These are phyloP conservation scores for Zymoseptoria tritici DNA, from an alignment of 2,329 filamentous ascomycete species.

Conservation along the genomic window DNA sequence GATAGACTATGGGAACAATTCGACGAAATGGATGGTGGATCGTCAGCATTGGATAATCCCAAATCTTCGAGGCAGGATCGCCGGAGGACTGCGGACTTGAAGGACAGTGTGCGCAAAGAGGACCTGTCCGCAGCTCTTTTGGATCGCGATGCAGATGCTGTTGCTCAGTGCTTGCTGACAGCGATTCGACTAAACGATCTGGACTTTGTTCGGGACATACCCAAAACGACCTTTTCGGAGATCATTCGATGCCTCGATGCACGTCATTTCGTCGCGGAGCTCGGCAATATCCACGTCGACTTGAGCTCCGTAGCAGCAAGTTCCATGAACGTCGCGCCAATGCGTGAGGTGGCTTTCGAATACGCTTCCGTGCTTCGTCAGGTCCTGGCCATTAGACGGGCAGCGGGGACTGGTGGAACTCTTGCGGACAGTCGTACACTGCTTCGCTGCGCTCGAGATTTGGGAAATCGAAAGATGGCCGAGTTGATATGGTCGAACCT, in stretches of 20 bases:
- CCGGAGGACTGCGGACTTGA: background rate
- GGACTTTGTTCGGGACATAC: constrained; percentile 35
- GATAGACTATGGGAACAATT: constrained; percentile 14
- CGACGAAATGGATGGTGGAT: constrained; percentile 5
- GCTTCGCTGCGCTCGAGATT: constrained; percentile 44
- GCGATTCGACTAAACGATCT: constrained; percentile 19
- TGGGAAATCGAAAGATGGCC: constrained; percentile 40
- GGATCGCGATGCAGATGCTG: constrained; percentile 16
- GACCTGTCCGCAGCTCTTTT: constrained; percentile 18
- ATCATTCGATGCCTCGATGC: constrained; percentile 58
- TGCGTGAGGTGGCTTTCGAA: constrained; percentile 33
- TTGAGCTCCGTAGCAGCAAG: constrained; percentile 44
- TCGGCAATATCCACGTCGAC: constrained; percentile 41
- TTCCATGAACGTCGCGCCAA: constrained; percentile 34
- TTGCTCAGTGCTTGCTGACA: constrained; percentile 22
- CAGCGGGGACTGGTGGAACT: constrained; percentile 32
- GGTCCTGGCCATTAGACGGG: constrained; percentile 34
- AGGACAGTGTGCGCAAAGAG: constrained; percentile 12
- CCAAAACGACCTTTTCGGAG: constrained; percentile 54
- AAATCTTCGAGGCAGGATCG: background rate
- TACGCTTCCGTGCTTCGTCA: constrained; percentile 33
- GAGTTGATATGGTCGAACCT: constrained; percentile 42
- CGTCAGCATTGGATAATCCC: background rate
- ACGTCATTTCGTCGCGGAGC: constrained; percentile 40
- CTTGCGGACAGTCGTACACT: constrained; percentile 47